Evolutionary conservation across 1,284 basidiomycete species (phyloP).

Genomic region (Ganoderma lingzhi): DNA sequence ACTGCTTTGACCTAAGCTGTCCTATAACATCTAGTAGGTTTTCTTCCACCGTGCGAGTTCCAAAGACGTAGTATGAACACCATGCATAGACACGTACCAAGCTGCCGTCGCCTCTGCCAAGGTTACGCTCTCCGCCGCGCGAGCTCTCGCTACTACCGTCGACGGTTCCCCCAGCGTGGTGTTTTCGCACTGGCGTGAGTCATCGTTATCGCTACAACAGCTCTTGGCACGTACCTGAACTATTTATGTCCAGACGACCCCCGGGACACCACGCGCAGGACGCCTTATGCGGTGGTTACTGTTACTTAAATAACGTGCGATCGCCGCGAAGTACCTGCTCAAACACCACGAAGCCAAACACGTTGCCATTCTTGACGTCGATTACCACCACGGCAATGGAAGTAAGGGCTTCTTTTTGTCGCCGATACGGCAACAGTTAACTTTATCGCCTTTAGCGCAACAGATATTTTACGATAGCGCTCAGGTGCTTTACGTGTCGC

Average conservation of each 20-base stretch:
- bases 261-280: constrained; percentile 48
- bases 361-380: constrained; percentile 48
- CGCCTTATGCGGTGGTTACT: constrained; percentile 46
- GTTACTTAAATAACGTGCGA: constrained; percentile 47
- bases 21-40: constrained; percentile 43
- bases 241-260: constrained; percentile 40
- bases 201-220: background rate
- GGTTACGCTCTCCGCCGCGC: constrained; percentile 41
- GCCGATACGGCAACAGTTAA: background rate
- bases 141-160: constrained; percentile 12
- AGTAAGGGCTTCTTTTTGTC: constrained; percentile 30
- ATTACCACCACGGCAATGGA: constrained; percentile 52
- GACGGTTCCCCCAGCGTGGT: constrained; percentile 12
- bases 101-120: constrained; percentile 42
- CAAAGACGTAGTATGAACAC: background rate
- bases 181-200: constrained; percentile 44
- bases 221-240: background rate
- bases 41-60: background rate
- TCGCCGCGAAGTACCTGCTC: constrained; percentile 44
- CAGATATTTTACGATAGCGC: constrained; percentile 46
- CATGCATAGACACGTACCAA: constrained; percentile 40
- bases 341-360: constrained; percentile 1
- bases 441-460: constrained; percentile 34
- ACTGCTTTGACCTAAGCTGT: constrained; percentile 48
- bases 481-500: constrained; percentile 45